These are phyloP conservation scores for Picochlorum sp. DNA, from an alignment of 139 green algal species.

Conservation along the genomic window DNA sequence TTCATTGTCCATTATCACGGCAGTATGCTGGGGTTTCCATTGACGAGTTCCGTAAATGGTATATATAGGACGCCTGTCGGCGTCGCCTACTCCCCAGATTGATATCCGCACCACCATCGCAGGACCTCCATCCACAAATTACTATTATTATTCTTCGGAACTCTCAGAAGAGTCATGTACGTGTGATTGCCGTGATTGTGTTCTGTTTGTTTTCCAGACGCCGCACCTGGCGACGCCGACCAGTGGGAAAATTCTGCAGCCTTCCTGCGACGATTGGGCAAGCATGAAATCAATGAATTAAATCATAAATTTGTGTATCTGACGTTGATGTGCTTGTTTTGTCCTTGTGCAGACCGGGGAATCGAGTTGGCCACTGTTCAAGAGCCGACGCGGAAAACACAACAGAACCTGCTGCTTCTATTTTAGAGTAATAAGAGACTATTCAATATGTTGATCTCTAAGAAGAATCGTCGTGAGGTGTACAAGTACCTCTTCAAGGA, in stretches of 20 bases:
- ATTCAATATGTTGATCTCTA: slow-evolving; percentile 92
- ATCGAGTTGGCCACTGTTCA: slow-evolving; percentile 70
- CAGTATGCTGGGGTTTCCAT: neutral
- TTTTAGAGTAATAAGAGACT: slow-evolving; percentile 8
- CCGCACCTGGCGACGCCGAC: neutral
- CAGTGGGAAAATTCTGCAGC: no score
- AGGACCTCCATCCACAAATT: neutral
- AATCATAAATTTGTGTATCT: no score
- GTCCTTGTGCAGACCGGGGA: slow-evolving; percentile 39
- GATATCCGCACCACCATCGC: neutral
- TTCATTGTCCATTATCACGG: no score
- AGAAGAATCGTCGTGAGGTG: slow-evolving; percentile 95
- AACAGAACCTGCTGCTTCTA: slow-evolving; percentile 34
- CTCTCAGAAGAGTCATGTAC: neutral
- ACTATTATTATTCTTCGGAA: neutral
- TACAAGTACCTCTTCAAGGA: slow-evolving; percentile 99
- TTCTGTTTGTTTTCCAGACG: neutral
- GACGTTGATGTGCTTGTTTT: no score
- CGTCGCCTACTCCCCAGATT: neutral
- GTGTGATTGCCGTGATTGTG: neutral
- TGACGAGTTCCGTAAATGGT: neutral
- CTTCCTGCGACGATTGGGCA: no score
- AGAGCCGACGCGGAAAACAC: slow-evolving; percentile 61
- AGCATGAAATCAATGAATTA: no score
- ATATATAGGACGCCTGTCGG: neutral